Conservation (phyloP, 257 asterid species). For the Nicotiana otophora region DNA sequence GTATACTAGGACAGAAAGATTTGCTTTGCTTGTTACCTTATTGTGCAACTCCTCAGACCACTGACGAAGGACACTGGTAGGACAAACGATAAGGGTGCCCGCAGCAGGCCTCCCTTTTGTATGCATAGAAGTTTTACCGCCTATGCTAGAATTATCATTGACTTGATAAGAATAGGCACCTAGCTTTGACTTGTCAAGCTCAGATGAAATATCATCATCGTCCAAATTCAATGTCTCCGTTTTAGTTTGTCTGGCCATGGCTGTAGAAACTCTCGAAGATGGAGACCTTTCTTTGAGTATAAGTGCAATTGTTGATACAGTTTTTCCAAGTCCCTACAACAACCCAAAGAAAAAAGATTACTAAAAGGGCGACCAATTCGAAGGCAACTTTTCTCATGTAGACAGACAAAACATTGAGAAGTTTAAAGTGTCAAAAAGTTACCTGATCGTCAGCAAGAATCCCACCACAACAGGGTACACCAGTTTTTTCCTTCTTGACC, state of each 20-base stretch:
- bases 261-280: conserved; percentile 35
- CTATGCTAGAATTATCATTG: conserved; percentile 24
- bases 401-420: not conserved
- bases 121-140: conserved; percentile 25
- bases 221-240: conserved; percentile 83
- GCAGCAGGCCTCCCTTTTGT: conserved; percentile 79
- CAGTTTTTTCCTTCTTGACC: conserved; percentile 83
- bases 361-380: conserved; percentile 10
- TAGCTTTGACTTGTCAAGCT: conserved; percentile 24
- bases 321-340: conserved; percentile 94
- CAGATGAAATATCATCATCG: conserved; percentile 58
- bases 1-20: conserved; percentile 79
- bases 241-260: conserved; percentile 35
- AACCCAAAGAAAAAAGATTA: conserved; percentile 12
- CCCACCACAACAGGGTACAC: conserved; percentile 91
- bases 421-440: conserved; percentile 10
- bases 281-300: conserved; percentile 87
- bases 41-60: conserved; percentile 91
- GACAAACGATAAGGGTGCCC: conserved; percentile 96
- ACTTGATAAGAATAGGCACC: conserved; percentile 30
- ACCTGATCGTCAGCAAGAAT: conserved; percentile 99
- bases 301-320: conserved; percentile 91
- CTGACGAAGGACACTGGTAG: conserved; percentile 96
- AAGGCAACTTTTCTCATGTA: conserved; percentile 6
- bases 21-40: conserved; percentile 76